phyloP scores from a whole-genome alignment of 2,329 filamentous ascomycete species.

The Neodidymelliopsis sp. region DNA sequence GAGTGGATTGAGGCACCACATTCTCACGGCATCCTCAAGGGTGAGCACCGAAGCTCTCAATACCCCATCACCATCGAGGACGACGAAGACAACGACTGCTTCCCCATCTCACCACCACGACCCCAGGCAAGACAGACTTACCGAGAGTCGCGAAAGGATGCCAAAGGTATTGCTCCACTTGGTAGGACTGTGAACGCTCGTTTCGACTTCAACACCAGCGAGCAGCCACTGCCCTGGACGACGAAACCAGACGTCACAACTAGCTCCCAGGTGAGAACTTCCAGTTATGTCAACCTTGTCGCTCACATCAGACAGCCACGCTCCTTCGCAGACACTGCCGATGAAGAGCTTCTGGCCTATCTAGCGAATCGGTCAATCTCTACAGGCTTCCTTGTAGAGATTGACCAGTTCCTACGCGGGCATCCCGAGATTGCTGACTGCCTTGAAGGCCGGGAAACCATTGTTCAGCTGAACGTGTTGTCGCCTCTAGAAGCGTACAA shows the following conservation, averaged over 20 bases:
- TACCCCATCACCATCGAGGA: neutral
- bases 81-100: conserved; percentile 3
- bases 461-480: conserved; percentile 21
- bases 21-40: neutral
- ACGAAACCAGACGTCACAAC: neutral
- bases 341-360: conserved; percentile 27
- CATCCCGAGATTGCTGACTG: conserved; percentile 30
- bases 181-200: neutral
- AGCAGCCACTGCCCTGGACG: conserved; percentile 23
- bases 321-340: conserved; percentile 21
- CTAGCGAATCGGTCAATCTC: conserved; percentile 26
- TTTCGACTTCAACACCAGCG: conserved; percentile 29
- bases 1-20: neutral
- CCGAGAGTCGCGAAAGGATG: neutral
- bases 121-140: neutral
- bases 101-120: conserved; percentile 7
- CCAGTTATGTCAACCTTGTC: neutral
- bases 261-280: conserved; percentile 3
- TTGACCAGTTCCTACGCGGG: conserved; percentile 31
- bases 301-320: conserved; percentile 19
- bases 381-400: conserved; percentile 32
- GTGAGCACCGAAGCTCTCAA: neutral
- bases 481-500: conserved; percentile 33
- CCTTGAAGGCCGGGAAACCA: conserved; percentile 17
- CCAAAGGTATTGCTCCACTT: neutral